Conservation (phyloP, 352 stramenopile species). For the Phytophthora hybrid region DNA sequence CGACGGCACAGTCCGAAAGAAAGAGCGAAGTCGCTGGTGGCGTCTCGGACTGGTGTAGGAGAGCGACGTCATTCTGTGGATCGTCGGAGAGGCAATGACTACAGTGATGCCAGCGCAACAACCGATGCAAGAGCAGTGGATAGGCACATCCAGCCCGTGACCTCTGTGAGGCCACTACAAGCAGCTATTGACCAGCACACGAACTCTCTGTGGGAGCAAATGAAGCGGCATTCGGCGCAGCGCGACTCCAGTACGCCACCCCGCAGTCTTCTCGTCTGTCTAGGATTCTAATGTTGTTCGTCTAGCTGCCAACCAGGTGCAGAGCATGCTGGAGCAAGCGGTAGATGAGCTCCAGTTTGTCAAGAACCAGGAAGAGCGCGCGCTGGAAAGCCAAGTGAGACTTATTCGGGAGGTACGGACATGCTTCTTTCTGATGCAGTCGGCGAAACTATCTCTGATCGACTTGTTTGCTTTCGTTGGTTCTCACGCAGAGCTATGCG, state of each 20-base stretch:
- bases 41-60: neutral
- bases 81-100: neutral
- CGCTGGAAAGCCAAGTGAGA: constrained; percentile 54
- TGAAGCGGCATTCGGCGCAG: constrained; percentile 51
- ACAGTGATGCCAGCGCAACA: constrained; percentile 21
- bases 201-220: constrained; percentile 55
- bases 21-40: neutral
- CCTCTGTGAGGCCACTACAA: constrained; percentile 20
- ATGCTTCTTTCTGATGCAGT: neutral
- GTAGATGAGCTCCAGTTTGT: constrained; percentile 67
- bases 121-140: neutral
- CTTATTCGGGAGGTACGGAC: constrained; percentile 58
- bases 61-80: neutral
- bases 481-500: constrained; percentile 48
- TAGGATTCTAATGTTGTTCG: neutral
- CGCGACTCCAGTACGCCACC: constrained; percentile 50
- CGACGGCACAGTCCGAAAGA: constrained; percentile 1
- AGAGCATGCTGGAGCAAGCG: constrained; percentile 55
- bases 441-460: neutral
- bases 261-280: neutral
- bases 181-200: constrained; percentile 62
- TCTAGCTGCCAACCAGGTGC: constrained; percentile 52
- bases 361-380: constrained; percentile 58
- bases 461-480: neutral
- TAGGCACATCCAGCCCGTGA: neutral